Evolutionary conservation across 768 basidiomycete species (phyloP).

Genomic region (Phaeotremella skinneri): DNA sequence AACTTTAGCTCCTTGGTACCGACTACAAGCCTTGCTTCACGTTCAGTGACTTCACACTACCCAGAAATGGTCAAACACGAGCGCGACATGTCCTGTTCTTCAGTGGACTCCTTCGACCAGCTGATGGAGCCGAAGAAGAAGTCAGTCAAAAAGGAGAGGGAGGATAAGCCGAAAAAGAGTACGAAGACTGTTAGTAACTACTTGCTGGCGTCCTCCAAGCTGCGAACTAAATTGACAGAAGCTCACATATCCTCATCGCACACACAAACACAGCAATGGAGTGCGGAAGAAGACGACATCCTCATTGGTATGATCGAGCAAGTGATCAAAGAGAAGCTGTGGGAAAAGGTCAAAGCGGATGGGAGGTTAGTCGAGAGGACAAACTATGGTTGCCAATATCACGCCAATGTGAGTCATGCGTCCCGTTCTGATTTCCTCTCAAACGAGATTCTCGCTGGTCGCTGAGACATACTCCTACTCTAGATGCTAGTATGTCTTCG

Average conservation of each 20-base stretch:
- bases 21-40: too few relatives aligned
- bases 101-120: neutral
- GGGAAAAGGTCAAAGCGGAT: constrained; percentile 25
- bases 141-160: neutral
- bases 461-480: too few relatives aligned
- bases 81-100: neutral
- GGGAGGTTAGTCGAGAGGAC: constrained; percentile 25
- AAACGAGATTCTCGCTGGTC: too few relatives aligned
- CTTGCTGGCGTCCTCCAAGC: too few relatives aligned
- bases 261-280: constrained; percentile 7
- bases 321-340: constrained; percentile 21
- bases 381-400: constrained; percentile 20
- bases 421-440: neutral
- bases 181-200: neutral
- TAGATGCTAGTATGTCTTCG: neutral
- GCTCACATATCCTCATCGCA: neutral
- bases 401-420: constrained; percentile 17
- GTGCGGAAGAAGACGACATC: constrained; percentile 26
- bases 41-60: too few relatives aligned
- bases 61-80: neutral
- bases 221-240: neutral
- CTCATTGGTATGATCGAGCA: constrained; percentile 18
- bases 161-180: neutral
- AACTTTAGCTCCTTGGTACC: too few relatives aligned
- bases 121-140: neutral